phyloP scores from a whole-genome alignment of 805 yeast species.

The Kluyveromyces starmeri region DNA sequence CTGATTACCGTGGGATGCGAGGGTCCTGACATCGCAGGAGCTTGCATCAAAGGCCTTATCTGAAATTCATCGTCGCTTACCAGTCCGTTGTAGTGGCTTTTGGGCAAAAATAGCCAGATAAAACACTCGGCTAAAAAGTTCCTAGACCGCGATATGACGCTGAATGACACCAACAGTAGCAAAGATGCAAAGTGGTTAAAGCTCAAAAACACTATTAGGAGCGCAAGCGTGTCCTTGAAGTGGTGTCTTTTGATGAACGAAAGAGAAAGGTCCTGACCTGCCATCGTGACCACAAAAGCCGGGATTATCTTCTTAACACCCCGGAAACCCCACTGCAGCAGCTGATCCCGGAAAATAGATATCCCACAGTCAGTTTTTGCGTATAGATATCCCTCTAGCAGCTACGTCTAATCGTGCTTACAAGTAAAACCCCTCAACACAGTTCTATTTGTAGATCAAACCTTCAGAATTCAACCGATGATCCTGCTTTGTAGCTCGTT shows the following conservation, averaged over 20 bases:
- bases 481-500: too few relatives aligned
- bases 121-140: constrained; percentile 23
- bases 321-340: too few relatives aligned
- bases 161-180: constrained; percentile 19
- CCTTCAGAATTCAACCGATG: too few relatives aligned
- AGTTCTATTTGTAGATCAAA: too few relatives aligned
- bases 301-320: too few relatives aligned
- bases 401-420: too few relatives aligned
- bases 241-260: constrained; percentile 20
- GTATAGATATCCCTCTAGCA: too few relatives aligned
- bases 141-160: constrained; percentile 21
- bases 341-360: too few relatives aligned
- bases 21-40: not conserved
- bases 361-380: too few relatives aligned
- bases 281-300: too few relatives aligned
- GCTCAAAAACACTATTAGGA: constrained; percentile 25
- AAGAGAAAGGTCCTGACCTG: constrained; percentile 11
- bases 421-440: too few relatives aligned
- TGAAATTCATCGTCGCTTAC: constrained; percentile 3
- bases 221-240: constrained; percentile 26
- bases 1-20: not conserved
- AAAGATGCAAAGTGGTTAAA: constrained; percentile 24
- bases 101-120: constrained; percentile 22
- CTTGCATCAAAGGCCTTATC: not conserved
- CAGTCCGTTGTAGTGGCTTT: constrained; percentile 15